Evolutionary conservation across 441 rosid species (phyloP), one percentile per base, ranked within the genome.

Genomic region (Erysimum pusillum): DNA sequence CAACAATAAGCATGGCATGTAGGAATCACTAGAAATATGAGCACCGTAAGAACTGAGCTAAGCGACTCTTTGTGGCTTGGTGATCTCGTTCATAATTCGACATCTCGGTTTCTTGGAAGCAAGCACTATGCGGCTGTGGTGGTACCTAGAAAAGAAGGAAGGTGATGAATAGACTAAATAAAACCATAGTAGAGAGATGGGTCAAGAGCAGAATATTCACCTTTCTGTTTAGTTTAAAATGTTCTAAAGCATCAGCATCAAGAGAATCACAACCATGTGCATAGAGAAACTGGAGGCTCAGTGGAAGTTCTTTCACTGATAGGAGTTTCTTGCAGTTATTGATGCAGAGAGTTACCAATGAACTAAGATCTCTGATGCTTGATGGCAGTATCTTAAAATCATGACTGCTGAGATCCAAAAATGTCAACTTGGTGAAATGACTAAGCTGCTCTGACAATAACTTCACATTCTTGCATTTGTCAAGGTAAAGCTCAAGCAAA

Each of bases 271-370:
- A 85, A 25, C 76, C 67, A 2, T 67, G 28, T 36, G 84, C 74
- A 38, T 39, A 12, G 6, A 83, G 52, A 14, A n/a, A 48, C 20
- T 38, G 2, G 17, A 76, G 34, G 22, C 51, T 34, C 48, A 57
- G 15, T 7, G 76, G 85, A 71, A 88, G 82, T 9, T 74, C 58
- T 4, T 82, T 79, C 52, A 85, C 17, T 42, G 85, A 75, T 75
- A 71, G 66, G 36, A 86, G 85, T 56, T 35, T 71, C 60, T 31
- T 73, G 73, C 86, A 82, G 49, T 65, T 8, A 0, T 53, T 62
- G 36, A 88, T n/a, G 5, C 13, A 13, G 9, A 84, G 84, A 65
- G 8, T 7, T 35, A 14, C 12, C 31, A 88, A 80, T n/a, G 64
- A 73, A 2, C 72, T 12, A 34, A 87, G 84, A 31, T 35, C 52